Base-by-base conservation (phyloP, 306 rosid species). In the Vigna angularis region DNA sequence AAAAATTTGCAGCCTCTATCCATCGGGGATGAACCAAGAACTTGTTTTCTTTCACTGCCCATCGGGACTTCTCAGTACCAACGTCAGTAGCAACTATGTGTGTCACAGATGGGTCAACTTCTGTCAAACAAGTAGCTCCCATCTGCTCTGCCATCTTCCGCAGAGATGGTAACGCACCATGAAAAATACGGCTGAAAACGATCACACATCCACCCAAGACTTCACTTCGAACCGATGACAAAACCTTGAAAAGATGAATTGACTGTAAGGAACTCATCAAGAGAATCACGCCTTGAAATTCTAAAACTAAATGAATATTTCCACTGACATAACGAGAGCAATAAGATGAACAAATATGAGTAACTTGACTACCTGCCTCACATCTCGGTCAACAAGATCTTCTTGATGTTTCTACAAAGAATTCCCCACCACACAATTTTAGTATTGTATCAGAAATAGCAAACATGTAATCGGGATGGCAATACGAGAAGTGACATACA, bases 21-120 rank as follows among this genome's bases (percentile, higher is more conserved):
- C 97, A 96, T 50, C 66, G 78, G 13, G 98, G 97, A 82, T 88
- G 89, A 69, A 96, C 99, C 88, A 96, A 59, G 66, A 86, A 90
- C 86, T 90, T 93, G 0, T 78, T 70, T 57, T 93, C 91, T 74
- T 85, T 88, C 70, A 86, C 81, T 18, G 97, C 98, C 98, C 98
- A 93, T 0, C 85, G 81, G 0, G 93, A 83, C 83, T 96, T 96
- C 81, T 91, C 98, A 2, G 97, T 95, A 70, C 97, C 97, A 48
- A 66, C 83, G 74, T 95, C 98, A 3, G 86, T 81, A 6, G 93
- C 85, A 69, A 96, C 90, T 15, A 93, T 90, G 6, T 96, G 99
- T 11, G 98, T 93, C 76, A 96, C 97, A 0, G 86, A 85, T 6
- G 85, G 49, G 40, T 91, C 93, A 17, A 81, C 51, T 65, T 93